phyloP scores from a whole-genome alignment of 495 filamentous ascomycete species.

The Tirmania nivea region DNA sequence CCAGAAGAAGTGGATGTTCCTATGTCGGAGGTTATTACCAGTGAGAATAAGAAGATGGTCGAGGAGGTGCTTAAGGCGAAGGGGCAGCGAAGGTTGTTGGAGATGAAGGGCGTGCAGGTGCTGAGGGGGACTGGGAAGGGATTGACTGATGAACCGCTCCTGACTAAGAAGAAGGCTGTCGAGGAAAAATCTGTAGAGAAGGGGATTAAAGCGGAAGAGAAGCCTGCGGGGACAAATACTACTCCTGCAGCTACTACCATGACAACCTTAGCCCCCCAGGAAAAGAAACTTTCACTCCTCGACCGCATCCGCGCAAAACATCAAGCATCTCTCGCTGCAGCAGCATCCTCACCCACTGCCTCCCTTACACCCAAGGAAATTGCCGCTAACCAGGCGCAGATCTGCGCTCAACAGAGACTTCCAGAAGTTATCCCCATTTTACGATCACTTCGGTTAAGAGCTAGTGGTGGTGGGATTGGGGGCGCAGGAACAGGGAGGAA shows the following conservation, averaged over 20 bases:
- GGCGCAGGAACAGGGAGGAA: not conserved
- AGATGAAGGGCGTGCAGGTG: not conserved
- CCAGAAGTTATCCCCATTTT: not conserved
- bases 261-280: not conserved
- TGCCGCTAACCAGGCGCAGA: not conserved
- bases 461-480: not conserved
- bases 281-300: not conserved
- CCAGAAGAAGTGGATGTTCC: not conserved
- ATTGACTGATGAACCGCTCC: not conserved
- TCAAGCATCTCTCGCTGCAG: not conserved
- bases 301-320: not conserved
- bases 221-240: not conserved
- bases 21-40: not conserved
- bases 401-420: not conserved
- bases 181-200: not conserved
- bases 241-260: not conserved
- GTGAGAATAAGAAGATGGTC: not conserved
- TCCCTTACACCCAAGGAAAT: not conserved
- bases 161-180: not conserved
- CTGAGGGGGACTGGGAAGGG: not conserved
- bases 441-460: not conserved
- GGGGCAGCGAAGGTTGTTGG: not conserved
- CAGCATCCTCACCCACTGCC: not conserved
- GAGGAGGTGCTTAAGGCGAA: not conserved
- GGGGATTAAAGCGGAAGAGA: not conserved